Conservation (phyloP, 768 basidiomycete genomes). For the Xerocomus potaroensis region DNA sequence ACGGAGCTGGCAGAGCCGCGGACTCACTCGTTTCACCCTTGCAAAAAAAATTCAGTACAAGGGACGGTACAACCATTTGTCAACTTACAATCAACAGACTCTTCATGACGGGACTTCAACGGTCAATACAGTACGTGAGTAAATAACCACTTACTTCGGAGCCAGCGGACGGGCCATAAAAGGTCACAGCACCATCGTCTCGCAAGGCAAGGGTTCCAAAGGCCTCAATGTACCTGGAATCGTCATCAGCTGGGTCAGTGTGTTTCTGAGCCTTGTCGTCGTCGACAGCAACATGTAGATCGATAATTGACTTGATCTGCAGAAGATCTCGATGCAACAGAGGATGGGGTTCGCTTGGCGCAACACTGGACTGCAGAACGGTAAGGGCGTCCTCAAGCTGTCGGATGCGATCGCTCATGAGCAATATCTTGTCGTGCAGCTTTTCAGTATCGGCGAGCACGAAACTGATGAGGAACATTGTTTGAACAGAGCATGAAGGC, state of each 20-base stretch:
- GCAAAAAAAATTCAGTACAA: neutral
- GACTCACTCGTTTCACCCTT: constrained; percentile 24
- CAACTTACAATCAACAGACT: constrained; percentile 53
- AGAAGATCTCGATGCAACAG: constrained; percentile 57
- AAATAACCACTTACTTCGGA: constrained; percentile 52
- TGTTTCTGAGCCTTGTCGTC: constrained; percentile 29
- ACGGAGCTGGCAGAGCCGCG: neutral
- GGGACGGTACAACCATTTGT: neutral
- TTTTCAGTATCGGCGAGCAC: constrained; percentile 71
- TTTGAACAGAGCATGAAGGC: neutral
- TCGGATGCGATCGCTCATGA: constrained; percentile 68
- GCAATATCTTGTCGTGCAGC: constrained; percentile 60
- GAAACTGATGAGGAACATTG: constrained; percentile 38
- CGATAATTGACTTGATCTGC: constrained; percentile 64
- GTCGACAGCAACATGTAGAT: constrained; percentile 56
- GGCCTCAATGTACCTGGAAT: constrained; percentile 56
- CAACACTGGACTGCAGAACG: constrained; percentile 44
- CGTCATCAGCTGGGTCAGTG: constrained; percentile 32
- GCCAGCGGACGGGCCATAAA: constrained; percentile 69
- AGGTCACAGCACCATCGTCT: constrained; percentile 66
- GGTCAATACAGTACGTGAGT: constrained; percentile 20
- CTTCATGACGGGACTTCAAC: constrained; percentile 26
- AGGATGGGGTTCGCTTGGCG: constrained; percentile 52
- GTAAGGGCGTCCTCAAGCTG: constrained; percentile 66
- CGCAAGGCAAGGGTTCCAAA: constrained; percentile 68